A percentile compares a stretch with the other conserved stretches of the same genome.
phyloP scores from a whole-genome alignment of 345 rosid genomes.

The Populus tremula region DNA sequence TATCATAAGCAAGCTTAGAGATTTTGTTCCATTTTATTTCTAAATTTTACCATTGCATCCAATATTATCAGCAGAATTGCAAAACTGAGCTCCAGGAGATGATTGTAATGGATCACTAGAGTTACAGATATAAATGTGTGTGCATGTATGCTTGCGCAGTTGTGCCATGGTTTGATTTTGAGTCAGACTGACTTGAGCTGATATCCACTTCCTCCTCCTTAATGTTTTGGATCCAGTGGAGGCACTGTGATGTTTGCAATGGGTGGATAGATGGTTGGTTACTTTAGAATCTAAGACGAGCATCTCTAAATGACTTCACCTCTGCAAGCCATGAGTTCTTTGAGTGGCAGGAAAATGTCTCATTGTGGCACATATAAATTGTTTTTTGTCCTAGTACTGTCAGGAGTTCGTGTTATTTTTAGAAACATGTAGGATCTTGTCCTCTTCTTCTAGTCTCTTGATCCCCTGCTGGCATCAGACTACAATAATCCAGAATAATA shows the following conservation, averaged over 20 bases:
- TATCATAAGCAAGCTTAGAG: background rate
- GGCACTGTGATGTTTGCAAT: too few species aligned
- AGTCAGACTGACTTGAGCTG: too few species aligned
- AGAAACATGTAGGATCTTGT: background rate
- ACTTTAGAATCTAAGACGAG: too few species aligned
- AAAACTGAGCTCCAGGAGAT: too few species aligned
- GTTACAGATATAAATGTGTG: too few species aligned
- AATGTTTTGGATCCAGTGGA: too few species aligned
- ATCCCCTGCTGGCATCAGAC: background rate
- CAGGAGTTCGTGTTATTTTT: background rate
- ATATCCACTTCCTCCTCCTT: too few species aligned
- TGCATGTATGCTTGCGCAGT: too few species aligned
- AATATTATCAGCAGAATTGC: background rate
- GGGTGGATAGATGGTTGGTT: too few species aligned
- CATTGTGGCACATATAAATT: background rate
- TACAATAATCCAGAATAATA: background rate
- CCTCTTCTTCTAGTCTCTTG: background rate
- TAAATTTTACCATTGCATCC: background rate
- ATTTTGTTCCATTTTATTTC: background rate
- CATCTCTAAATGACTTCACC: background rate
- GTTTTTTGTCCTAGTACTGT: too few species aligned
- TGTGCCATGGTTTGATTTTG: too few species aligned
- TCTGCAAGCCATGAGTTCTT: background rate
- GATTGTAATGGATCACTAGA: too few species aligned
- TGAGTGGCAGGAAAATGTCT: background rate